Percentiles rank a stretch among this genome's conserved stretches.
These are phyloP conservation scores for Monotropa hypopitys DNA, from an alignment of 179 eudicot genomes.

Conservation along the genomic window DNA sequence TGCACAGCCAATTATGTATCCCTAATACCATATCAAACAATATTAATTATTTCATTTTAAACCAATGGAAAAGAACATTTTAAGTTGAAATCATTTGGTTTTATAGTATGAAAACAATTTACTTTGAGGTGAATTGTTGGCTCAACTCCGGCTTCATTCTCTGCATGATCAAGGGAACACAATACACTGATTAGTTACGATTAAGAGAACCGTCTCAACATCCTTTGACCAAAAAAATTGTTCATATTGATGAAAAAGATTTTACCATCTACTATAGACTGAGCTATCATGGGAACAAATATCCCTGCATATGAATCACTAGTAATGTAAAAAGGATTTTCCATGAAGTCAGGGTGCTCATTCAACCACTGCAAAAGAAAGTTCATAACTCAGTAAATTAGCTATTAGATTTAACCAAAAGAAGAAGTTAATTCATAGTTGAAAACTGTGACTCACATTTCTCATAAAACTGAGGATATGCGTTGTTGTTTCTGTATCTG, in stretches of 20 bases:
- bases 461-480: background rate
- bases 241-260: background rate
- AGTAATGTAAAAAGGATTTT: background rate
- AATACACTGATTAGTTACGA: too few species aligned
- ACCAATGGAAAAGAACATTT: background rate
- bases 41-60: too few species aligned
- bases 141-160: slow-evolving; percentile 2
- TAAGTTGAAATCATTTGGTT: background rate
- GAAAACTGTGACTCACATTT: background rate
- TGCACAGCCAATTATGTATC: slow-evolving; percentile 6
- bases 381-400: too few species aligned
- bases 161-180: background rate
- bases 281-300: background rate
- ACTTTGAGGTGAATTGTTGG: background rate
- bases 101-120: background rate
- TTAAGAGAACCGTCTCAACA: too few species aligned
- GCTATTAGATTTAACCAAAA: too few species aligned
- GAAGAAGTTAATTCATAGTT: too few species aligned
- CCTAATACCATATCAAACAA: slow-evolving; percentile 1
- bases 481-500: slow-evolving; percentile 1
- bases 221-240: background rate
- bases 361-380: slow-evolving; percentile 3
- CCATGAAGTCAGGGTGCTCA: slow-evolving; percentile 4
- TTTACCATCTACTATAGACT: background rate
- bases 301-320: slow-evolving; percentile 13